Evolutionary conservation across 2,329 filamentous ascomycete species (phyloP), one percentile per base, ranked within the genome.

Genomic region (Macrophomina tecta): DNA sequence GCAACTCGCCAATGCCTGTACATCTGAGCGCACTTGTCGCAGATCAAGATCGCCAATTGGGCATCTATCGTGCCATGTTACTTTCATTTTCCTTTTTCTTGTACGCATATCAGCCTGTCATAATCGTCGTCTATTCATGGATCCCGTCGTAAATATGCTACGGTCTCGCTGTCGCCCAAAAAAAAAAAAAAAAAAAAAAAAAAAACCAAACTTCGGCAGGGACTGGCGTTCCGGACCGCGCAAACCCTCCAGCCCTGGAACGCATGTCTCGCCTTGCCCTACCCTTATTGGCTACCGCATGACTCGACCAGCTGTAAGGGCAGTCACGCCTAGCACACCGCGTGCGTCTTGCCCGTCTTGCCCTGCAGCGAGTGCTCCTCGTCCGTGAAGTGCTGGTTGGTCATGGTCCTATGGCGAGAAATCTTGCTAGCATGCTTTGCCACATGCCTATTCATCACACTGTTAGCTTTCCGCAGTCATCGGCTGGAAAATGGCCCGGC

Each of bases 321-420:
- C 38, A 40, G 7, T 5, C 7, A 16, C 63, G 4, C 52, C 66
- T 87, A 97, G 81, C 94, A 97, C 68, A 96, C 84, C 46, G 88
- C 90, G 79, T 97, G 94, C 1, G 93, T 94, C 87, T 97, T 97
- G 65, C 93, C 94, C 67, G 88, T 87, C 87, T 95, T 94, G 16
- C 92, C 94, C 81, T 97, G 92, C 71, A 98, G 82, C 67, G 91
- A 94, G 80, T 98, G 94, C 72, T 87, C 87, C 82, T 97, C 93
- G 69, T 90, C 87, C 80, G 89, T 78, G 74, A 86, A 90, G 53
- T 84, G 78, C 3, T 73, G 70, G 48, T 79, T 77, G 46, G 79
- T 77, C 70, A 78, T 77, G 30, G 70, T 77, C 74, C 61, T 74
- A 70, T 69, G 65, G 5, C 56, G 65, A n/a, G 30, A 70, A 14